Base-by-base conservation (phyloP, 2,329 filamentous ascomycete genomes). In the Drechslerella dactyloides region DNA sequence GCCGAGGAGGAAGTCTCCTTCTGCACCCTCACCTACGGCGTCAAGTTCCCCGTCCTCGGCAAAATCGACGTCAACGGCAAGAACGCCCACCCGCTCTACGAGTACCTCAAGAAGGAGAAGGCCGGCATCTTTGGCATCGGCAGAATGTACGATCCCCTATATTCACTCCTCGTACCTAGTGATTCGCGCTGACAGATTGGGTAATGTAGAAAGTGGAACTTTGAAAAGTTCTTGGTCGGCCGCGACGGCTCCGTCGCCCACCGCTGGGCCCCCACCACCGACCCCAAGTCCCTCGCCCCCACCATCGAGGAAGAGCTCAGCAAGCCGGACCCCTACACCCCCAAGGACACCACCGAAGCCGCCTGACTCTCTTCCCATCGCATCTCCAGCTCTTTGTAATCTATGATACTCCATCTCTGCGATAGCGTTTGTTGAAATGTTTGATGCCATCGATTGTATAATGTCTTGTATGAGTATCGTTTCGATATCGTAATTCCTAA, bases 31-130 rank as follows among this genome's bases (percentile, higher is more conserved):
- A 97, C 97, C 85, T 97, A 96, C 81, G 90, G 93, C 80, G 92
- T 97, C 75, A 88, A 84, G 56, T 97, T 97, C 84, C 92, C 93
- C 75, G 87, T 97, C 75, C 83, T 97, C 78, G 88, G 89, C 79
- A 99, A 99, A 85, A 86, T 90, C 56, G 90, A 97, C 73, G 94
- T 97, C 78, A 99, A 99, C 80, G 94, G 94, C 77, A 86, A 89
- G 76, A 83, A 87, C 30, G 89, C 92, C 53, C 86, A 87, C 77
- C 92, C 93, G 0, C 81, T 96, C 40, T 97, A 85, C 80, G 85
- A 90, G 79, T 99, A 62, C 62, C 79, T 89, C 81, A 89, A 89
- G 83, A 81, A 80, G 66, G 82, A 85, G 80, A 42, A 42, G n/a
- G 11, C 37, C n/a, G 37, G 37, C n/a, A 42, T 42, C 37, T 42